These are phyloP conservation scores for Helotiales sp. DNA, from an alignment of 2,329 filamentous ascomycete genomes.

Conservation along the genomic window DNA sequence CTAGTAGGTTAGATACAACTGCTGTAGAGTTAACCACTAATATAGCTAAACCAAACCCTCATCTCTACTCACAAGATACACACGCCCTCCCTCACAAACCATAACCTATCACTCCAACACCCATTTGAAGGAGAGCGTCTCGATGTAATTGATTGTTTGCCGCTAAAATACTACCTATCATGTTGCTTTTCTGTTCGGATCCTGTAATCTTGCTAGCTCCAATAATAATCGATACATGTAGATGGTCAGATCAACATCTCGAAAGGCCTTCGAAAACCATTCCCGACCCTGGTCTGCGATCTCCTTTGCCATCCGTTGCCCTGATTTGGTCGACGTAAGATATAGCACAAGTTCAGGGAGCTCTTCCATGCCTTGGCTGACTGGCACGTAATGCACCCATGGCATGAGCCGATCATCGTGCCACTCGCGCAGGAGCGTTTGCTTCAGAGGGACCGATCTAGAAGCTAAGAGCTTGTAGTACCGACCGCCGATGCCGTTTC, in stretches of 20 bases:
- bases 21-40: no score
- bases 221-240: constrained; percentile 63
- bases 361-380: constrained; percentile 71
- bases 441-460: constrained; percentile 62
- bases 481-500: constrained; percentile 3
- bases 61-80: no score
- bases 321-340: constrained; percentile 67
- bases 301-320: constrained; percentile 57
- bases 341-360: constrained; percentile 71
- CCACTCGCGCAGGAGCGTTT: constrained; percentile 70
- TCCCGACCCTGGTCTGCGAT: constrained; percentile 64
- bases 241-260: constrained; percentile 64
- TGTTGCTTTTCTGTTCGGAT: constrained; percentile 9
- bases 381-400: constrained; percentile 78
- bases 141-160: no score
- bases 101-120: no score
- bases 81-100: no score
- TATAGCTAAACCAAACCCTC: no score
- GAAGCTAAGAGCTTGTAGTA: constrained; percentile 4
- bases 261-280: constrained; percentile 70
- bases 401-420: constrained; percentile 70
- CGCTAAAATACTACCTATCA: no score
- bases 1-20: no score
- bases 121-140: no score
- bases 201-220: constrained; percentile 49